Evolutionary conservation across 2,329 filamentous ascomycete species (phyloP).

Genomic region (Pseudocercospora vitis): DNA sequence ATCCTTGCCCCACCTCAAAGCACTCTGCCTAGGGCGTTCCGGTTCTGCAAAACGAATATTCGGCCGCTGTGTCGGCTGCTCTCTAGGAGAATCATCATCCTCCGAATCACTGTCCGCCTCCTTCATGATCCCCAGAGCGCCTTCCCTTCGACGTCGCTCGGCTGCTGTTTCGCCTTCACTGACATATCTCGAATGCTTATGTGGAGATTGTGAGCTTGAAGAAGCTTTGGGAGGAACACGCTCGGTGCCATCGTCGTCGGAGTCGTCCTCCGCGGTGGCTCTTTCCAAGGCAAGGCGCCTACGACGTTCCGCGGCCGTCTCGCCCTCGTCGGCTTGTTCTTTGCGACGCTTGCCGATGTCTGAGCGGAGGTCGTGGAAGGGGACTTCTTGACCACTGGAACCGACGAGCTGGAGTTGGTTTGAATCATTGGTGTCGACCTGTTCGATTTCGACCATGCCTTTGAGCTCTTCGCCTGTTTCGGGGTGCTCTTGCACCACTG

Average conservation of each 20-base stretch:
- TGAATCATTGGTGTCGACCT: slow-evolving; percentile 44
- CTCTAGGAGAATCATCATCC: slow-evolving; percentile 40
- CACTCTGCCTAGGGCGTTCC: slow-evolving; percentile 28
- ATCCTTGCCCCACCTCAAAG: slow-evolving; percentile 36
- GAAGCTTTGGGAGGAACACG: slow-evolving; percentile 36
- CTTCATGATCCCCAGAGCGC: slow-evolving; percentile 63
- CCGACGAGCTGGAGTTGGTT: slow-evolving; percentile 48
- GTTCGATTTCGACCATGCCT: slow-evolving; percentile 29
- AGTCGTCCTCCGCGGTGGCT: slow-evolving; percentile 36
- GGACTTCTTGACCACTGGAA: slow-evolving; percentile 48
- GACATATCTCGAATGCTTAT: slow-evolving; percentile 19
- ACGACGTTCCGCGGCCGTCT: slow-evolving; percentile 46
- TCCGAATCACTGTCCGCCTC: slow-evolving; percentile 51
- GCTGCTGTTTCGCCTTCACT: slow-evolving; percentile 67
- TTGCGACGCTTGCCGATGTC: slow-evolving; percentile 28
- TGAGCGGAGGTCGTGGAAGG: slow-evolving; percentile 48
- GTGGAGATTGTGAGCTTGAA: slow-evolving; percentile 14
- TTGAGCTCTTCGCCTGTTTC: slow-evolving; percentile 19
- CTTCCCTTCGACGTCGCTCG: slow-evolving; percentile 70
- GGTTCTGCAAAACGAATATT: slow-evolving; percentile 35
- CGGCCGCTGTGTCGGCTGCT: slow-evolving; percentile 16
- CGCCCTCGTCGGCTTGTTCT: slow-evolving; percentile 22
- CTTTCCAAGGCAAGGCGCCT: slow-evolving; percentile 41
- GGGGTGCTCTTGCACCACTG: slow-evolving; percentile 27
- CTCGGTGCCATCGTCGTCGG: slow-evolving; percentile 43